Evolutionary conservation across 805 yeast species (phyloP).

Genomic region (Brettanomyces bruxellensis): DNA sequence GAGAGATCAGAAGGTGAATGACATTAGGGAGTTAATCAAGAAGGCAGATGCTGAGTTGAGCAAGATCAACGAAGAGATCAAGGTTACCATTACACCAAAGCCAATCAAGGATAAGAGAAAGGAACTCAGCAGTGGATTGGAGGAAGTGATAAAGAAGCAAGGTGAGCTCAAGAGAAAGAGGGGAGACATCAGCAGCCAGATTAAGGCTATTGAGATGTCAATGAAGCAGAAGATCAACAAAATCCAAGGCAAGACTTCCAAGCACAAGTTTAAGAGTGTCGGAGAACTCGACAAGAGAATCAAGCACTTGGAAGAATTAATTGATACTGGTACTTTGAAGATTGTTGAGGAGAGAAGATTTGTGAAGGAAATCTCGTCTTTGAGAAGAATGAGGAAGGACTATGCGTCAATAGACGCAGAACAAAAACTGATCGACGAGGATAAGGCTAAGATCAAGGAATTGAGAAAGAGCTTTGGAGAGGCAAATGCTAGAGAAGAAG

Average conservation of each 20-base stretch:
- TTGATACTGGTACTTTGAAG: constrained; percentile 71
- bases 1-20: constrained; percentile 49
- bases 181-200: constrained; percentile 42
- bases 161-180: constrained; percentile 25
- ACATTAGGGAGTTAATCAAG: constrained; percentile 51
- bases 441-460: constrained; percentile 64
- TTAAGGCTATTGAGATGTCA: constrained; percentile 58
- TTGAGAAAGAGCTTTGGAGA: constrained; percentile 56
- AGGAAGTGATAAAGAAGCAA: constrained; percentile 33
- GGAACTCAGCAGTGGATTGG: constrained; percentile 34
- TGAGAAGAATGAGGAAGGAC: constrained; percentile 75
- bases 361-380: constrained; percentile 75
- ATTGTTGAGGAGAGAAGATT: constrained; percentile 85
- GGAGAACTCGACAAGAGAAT: constrained; percentile 65
- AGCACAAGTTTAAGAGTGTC: constrained; percentile 56
- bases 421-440: constrained; percentile 73
- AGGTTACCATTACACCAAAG: constrained; percentile 42
- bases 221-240: constrained; percentile 72
- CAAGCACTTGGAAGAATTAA: constrained; percentile 55
- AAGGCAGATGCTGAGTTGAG: constrained; percentile 47
- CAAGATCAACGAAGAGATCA: constrained; percentile 46
- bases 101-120: constrained; percentile 45
- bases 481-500: constrained; percentile 56
- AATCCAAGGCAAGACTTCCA: constrained; percentile 61
- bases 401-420: constrained; percentile 63